Evolutionary conservation across 1,284 basidiomycete species (phyloP).

Genomic region (Puccinia horiana): DNA sequence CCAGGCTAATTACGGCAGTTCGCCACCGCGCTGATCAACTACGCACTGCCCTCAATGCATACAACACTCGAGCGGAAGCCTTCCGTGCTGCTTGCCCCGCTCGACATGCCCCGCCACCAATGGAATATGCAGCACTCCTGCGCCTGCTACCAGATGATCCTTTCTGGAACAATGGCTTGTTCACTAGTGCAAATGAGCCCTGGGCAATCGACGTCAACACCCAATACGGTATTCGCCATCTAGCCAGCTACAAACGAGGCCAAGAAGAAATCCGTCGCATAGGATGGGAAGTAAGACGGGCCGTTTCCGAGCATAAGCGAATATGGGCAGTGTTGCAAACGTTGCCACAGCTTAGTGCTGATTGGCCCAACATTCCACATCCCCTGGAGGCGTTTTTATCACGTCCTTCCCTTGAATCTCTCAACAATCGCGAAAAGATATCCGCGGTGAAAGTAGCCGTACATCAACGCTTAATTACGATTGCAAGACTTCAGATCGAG

Average conservation of each 20-base stretch:
- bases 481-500: no score
- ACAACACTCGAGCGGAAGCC: not conserved
- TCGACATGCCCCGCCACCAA: not conserved
- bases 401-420: no score
- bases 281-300: not conserved
- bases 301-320: no score
- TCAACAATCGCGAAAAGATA: no score
- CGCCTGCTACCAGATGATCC: not conserved
- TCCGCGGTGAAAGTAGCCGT: no score
- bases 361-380: no score
- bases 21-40: not conserved
- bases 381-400: no score
- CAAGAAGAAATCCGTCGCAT: slow-evolving; percentile 2
- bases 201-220: not conserved
- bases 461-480: no score
- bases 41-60: not conserved
- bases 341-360: no score
- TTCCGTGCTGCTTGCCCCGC: not conserved
- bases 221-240: not conserved
- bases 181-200: not conserved
- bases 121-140: not conserved
- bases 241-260: not conserved
- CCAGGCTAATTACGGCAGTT: not conserved
- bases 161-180: slow-evolving; percentile 11
- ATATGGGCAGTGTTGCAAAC: no score